Conservation (phyloP, 2,329 filamentous ascomycete species). For the Lithohypha guttulata region DNA sequence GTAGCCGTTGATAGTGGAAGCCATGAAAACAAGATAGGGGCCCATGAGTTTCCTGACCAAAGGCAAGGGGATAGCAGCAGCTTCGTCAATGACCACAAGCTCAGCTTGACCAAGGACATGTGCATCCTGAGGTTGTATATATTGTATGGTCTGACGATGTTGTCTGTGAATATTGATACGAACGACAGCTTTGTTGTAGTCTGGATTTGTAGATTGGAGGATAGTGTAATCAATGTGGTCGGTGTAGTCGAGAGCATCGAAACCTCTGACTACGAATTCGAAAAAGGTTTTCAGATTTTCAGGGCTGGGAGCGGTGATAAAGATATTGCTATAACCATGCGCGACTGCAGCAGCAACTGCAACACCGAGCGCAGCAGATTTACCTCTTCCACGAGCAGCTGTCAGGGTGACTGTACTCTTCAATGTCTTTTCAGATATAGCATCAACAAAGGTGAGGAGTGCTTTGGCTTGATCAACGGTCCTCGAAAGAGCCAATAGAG, state of each 20-base stretch:
- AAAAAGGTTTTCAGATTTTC: conserved; percentile 98
- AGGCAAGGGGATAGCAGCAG: conserved; percentile 87
- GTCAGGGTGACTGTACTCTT: conserved; percentile 89
- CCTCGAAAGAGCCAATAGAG: conserved; percentile 70
- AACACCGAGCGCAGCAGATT: conserved; percentile 90
- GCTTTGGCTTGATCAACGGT: conserved; percentile 96
- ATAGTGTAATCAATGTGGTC: conserved; percentile 97
- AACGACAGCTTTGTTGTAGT: conserved; percentile 98
- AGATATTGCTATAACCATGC: conserved; percentile 97
- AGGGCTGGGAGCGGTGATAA: conserved; percentile 93
- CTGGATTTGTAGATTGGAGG: conserved; percentile 93
- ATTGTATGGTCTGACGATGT: conserved; percentile 95
- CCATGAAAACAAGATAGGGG: conserved; percentile 97
- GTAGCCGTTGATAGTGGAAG: conserved; percentile 97
- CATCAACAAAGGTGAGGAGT: conserved; percentile 90
- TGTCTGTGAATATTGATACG: conserved; percentile 90
- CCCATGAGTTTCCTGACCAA: conserved; percentile 90
- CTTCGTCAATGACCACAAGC: conserved; percentile 91
- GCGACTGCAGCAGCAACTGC: conserved; percentile 89
- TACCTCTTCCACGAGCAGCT: conserved; percentile 86
- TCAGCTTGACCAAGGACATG: conserved; percentile 93
- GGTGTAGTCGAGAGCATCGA: conserved; percentile 84
- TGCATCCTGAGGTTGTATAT: conserved; percentile 91
- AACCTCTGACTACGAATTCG: conserved; percentile 96
- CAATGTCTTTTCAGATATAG: conserved; percentile 90